Evolutionary conservation across 1,284 basidiomycete species (phyloP).

Genomic region (Cryptococcus jaspeensis): DNA sequence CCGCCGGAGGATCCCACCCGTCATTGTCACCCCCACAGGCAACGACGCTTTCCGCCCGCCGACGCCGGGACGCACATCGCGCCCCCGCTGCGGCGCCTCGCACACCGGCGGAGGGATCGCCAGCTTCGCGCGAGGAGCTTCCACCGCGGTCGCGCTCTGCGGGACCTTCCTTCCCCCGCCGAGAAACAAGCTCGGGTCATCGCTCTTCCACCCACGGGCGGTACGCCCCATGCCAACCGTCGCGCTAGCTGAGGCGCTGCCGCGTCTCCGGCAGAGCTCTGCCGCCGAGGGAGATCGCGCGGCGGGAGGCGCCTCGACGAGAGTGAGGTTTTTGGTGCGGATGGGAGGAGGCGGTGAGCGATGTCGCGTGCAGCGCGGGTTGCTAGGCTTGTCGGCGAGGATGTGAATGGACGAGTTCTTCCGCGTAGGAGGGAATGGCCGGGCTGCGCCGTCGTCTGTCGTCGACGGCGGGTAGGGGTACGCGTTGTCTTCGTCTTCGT

Average conservation of each 20-base stretch:
- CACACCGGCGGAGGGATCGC: neutral
- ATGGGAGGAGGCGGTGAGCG: constrained; percentile 30
- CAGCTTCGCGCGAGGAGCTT: neutral
- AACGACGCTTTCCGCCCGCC: neutral
- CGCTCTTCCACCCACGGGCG: constrained; percentile 18
- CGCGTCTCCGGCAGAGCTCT: constrained; percentile 30
- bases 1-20: neutral
- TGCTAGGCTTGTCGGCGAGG: constrained; percentile 16
- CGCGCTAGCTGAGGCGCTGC: neutral
- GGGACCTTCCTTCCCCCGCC: neutral
- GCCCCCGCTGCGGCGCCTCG: neutral
- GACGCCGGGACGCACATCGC: neutral
- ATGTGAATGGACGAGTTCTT: constrained; percentile 12
- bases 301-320: constrained; percentile 25
- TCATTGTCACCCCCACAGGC: neutral
- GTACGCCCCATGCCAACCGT: neutral
- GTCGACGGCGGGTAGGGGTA: constrained; percentile 7
- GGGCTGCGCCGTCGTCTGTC: constrained; percentile 6
- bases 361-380: constrained; percentile 21
- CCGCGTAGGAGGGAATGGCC: neutral
- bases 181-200: constrained; percentile 14
- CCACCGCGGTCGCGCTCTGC: neutral
- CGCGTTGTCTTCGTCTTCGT: neutral
- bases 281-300: constrained; percentile 31
- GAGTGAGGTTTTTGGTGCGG: neutral